Evolutionary conservation across 1,284 basidiomycete genomes (phyloP).

Genomic region (Boletellus deceptivus): DNA sequence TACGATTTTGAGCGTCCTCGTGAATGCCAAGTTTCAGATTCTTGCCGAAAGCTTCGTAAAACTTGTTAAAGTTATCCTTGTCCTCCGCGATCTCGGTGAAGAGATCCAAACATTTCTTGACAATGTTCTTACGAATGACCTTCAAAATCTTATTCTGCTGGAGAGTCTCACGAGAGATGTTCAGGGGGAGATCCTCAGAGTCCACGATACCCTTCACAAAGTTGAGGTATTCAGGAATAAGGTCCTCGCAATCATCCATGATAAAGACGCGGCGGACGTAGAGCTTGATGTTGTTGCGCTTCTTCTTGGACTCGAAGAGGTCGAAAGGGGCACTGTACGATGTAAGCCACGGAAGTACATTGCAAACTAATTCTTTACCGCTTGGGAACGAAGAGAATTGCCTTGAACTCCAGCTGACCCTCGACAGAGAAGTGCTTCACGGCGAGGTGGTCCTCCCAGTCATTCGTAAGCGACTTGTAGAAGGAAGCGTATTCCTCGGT

Average conservation of each 20-base stretch:
- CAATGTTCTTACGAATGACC: slow-evolving; percentile 97
- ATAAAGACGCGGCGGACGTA: slow-evolving; percentile 99
- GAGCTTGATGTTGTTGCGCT: slow-evolving; percentile 99
- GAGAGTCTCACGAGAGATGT: slow-evolving; percentile 99
- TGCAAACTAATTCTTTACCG: slow-evolving; percentile 53
- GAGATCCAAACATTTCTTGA: slow-evolving; percentile 97
- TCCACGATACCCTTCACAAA: slow-evolving; percentile 99
- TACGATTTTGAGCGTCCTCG: slow-evolving; percentile 98
- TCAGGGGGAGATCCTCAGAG: slow-evolving; percentile 98
- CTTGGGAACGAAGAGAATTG: slow-evolving; percentile 96
- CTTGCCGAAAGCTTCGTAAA: slow-evolving; percentile 96
- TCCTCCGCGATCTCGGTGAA: slow-evolving; percentile 98
- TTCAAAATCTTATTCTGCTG: slow-evolving; percentile 99
- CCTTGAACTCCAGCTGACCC: slow-evolving; percentile 99
- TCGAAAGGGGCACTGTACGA: slow-evolving; percentile 87
- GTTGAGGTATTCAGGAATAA: slow-evolving; percentile 99
- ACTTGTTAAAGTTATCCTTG: slow-evolving; percentile 99
- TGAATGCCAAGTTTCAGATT: slow-evolving; percentile 99
- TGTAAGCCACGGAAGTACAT: slow-evolving; percentile 3
- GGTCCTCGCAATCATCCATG: slow-evolving; percentile 99
- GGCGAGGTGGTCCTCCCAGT: slow-evolving; percentile 99
- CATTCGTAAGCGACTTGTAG: slow-evolving; percentile 99
- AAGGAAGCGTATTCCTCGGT: slow-evolving; percentile 93
- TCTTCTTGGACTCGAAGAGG: slow-evolving; percentile 99
- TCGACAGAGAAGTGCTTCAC: slow-evolving; percentile 99